Conservation (phyloP, 2,329 filamentous ascomycete genomes). For the Fusarium vanettenii region DNA sequence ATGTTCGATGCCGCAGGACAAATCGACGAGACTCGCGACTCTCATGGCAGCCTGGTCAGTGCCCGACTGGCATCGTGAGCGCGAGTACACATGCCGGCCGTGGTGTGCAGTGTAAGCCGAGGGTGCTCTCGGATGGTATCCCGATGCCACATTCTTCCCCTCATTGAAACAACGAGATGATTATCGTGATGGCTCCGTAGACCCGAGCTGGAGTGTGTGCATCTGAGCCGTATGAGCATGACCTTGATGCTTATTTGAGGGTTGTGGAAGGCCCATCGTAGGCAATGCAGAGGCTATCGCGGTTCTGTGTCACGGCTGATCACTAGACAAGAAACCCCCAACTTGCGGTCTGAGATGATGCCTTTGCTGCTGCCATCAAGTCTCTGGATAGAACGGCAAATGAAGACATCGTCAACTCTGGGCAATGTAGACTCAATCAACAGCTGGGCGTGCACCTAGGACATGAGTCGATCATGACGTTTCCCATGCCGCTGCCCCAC, state of each 20-base stretch:
- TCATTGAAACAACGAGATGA: constrained; percentile 4
- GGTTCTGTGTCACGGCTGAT: background rate
- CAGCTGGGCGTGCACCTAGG: background rate
- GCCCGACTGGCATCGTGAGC: background rate
- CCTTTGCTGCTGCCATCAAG: background rate
- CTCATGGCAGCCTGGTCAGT: background rate
- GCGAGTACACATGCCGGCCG: background rate
- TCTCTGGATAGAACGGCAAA: background rate
- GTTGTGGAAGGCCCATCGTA: background rate
- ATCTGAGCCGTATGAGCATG: background rate
- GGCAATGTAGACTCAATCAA: background rate
- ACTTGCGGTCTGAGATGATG: background rate
- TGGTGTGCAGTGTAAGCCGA: constrained; percentile 1
- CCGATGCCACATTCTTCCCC: constrained; percentile 1
- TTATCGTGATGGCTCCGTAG: constrained; percentile 8
- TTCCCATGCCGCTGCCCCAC: background rate
- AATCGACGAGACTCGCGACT: background rate
- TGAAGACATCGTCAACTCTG: background rate
- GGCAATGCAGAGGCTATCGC: background rate
- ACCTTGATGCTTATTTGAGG: background rate
- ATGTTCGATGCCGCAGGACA: background rate
- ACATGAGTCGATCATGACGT: constrained; percentile 16
- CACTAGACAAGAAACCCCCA: background rate
- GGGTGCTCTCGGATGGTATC: constrained; percentile 10
- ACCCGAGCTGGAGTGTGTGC: background rate